phyloP scores from a whole-genome alignment of 495 filamentous ascomycete genomes.

The Umbilicaria muhlenbergii region DNA sequence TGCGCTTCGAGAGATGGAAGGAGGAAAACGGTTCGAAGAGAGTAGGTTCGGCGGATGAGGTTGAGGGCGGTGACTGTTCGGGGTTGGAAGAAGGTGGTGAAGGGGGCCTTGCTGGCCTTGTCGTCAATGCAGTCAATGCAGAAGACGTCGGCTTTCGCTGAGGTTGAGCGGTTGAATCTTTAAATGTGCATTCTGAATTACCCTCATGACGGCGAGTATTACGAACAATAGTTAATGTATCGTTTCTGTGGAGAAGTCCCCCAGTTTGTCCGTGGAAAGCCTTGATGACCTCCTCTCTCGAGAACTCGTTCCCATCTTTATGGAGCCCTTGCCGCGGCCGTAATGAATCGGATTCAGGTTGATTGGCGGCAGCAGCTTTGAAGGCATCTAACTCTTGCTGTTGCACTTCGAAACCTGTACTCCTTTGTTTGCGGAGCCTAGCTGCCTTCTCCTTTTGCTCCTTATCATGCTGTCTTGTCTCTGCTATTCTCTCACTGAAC shows the following conservation, averaged over 20 bases:
- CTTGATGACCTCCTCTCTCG: slow-evolving; percentile 41
- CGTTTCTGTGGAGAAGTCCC: slow-evolving; percentile 30
- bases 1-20: slow-evolving; percentile 69
- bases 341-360: slow-evolving; percentile 19
- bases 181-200: too few relatives aligned
- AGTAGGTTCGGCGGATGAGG: slow-evolving; percentile 19
- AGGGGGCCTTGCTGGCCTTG: too few relatives aligned
- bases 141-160: too few relatives aligned
- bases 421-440: slow-evolving; percentile 43
- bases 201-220: neutral
- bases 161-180: too few relatives aligned
- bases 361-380: slow-evolving; percentile 35
- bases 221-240: slow-evolving; percentile 27
- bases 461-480: slow-evolving; percentile 36
- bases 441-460: slow-evolving; percentile 34
- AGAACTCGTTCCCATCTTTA: slow-evolving; percentile 7
- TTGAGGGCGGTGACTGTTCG: too few relatives aligned
- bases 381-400: slow-evolving; percentile 49
- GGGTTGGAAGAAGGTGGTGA: neutral
- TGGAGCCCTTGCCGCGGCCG: neutral
- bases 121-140: too few relatives aligned
- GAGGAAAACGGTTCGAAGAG: slow-evolving; percentile 75
- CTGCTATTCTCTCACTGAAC: slow-evolving; percentile 78
- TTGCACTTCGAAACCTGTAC: slow-evolving; percentile 54
- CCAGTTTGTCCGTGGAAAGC: slow-evolving; percentile 12